These are phyloP conservation scores for Mortierella sp. DNA, from an alignment of 371 early-diverging fungal genomes.

Conservation along the genomic window DNA sequence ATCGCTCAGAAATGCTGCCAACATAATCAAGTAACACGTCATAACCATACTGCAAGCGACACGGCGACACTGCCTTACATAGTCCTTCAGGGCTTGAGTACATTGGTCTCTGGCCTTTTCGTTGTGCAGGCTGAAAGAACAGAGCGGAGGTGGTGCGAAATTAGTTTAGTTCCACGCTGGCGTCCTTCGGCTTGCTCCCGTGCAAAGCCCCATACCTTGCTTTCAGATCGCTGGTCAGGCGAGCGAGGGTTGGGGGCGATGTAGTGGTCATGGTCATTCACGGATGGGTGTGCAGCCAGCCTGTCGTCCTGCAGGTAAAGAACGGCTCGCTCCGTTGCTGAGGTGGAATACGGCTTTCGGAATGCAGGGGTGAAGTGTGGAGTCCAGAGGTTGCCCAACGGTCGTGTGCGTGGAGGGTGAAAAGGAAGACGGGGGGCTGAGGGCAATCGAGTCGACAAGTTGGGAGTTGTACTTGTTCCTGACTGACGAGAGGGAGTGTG, in stretches of 20 bases:
- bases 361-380: background rate
- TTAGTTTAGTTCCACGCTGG: background rate
- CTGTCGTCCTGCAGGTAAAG: background rate
- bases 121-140: constrained; percentile 23
- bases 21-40: background rate
- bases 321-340: background rate
- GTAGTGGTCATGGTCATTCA: constrained; percentile 31
- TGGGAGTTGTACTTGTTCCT: no score
- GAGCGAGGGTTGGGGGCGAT: constrained; percentile 35
- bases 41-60: background rate
- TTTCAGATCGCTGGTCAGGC: constrained; percentile 46
- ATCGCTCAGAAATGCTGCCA: no score
- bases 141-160: background rate
- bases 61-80: constrained; percentile 21
- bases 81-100: constrained; percentile 37
- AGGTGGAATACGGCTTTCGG: background rate
- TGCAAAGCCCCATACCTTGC: constrained; percentile 19
- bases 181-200: background rate
- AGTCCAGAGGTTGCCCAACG: no score
- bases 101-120: constrained; percentile 26
- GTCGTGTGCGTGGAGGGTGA: no score
- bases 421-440: no score
- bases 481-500: no score
- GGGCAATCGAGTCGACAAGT: no score
- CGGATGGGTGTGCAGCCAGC: constrained; percentile 14